These are phyloP conservation scores for Barnettozyma siamensis DNA, from an alignment of 805 yeast species.

Conservation along the genomic window DNA sequence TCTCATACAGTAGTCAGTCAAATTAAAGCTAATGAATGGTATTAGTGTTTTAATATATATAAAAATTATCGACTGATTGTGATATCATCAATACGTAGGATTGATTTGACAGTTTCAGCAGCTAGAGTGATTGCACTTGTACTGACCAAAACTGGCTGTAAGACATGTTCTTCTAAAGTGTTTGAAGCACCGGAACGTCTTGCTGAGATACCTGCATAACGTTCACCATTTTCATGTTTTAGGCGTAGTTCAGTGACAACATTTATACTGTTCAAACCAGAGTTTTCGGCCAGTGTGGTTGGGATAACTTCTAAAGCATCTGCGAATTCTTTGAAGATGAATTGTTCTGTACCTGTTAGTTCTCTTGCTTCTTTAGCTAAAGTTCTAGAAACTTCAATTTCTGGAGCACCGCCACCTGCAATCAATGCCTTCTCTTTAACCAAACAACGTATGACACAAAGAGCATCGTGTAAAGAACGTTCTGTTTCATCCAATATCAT, in stretches of 20 bases:
- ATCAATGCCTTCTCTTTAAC: constrained; percentile 88
- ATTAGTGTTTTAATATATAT: background rate
- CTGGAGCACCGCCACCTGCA: constrained; percentile 99
- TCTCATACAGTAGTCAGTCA: no score
- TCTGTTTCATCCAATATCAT: constrained; percentile 93
- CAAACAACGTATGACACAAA: constrained; percentile 82
- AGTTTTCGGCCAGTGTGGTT: constrained; percentile 92
- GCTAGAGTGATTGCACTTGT: constrained; percentile 93
- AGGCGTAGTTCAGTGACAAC: constrained; percentile 85
- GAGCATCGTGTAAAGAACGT: constrained; percentile 94
- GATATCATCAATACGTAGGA: constrained; percentile 94
- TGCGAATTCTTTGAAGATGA: constrained; percentile 49
- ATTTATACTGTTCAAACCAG: constrained; percentile 92
- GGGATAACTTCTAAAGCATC: constrained; percentile 92
- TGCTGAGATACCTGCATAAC: constrained; percentile 92
- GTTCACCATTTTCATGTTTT: constrained; percentile 86
- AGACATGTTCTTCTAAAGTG: constrained; percentile 86
- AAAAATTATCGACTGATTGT: constrained; percentile 69
- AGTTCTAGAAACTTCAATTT: constrained; percentile 94
- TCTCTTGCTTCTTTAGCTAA: constrained; percentile 89
- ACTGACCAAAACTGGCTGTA: constrained; percentile 93
- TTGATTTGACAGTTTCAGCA: constrained; percentile 93
- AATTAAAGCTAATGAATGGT: no score
- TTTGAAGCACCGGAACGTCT: constrained; percentile 91
- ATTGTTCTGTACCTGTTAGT: constrained; percentile 84